Conservation (phyloP, 2,329 filamentous ascomycete species). For the Stagonosporopsis vannaccii region DNA sequence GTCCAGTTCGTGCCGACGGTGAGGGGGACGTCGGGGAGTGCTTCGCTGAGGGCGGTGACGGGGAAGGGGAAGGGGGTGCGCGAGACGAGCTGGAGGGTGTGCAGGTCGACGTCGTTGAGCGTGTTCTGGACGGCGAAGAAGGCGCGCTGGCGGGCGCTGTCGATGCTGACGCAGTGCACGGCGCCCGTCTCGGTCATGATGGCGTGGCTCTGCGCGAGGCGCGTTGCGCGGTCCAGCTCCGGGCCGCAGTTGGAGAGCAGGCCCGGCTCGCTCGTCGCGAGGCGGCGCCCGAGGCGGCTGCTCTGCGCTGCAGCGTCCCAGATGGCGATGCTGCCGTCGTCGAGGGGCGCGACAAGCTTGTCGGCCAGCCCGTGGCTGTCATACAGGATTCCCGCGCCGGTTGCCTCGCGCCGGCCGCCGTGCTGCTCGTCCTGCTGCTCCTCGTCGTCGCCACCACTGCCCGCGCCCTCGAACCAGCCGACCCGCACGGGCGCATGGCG, state of each 20-base stretch:
- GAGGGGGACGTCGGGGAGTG: slow-evolving; percentile 71
- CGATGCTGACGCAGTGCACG: slow-evolving; percentile 83
- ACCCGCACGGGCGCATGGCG: slow-evolving; percentile 76
- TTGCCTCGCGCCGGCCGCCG: slow-evolving; percentile 65
- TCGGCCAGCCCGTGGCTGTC: slow-evolving; percentile 61
- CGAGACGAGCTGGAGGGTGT: slow-evolving; percentile 72
- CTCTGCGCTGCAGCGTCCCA: slow-evolving; percentile 69
- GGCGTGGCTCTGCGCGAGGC: slow-evolving; percentile 55
- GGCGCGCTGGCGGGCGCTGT: slow-evolving; percentile 70
- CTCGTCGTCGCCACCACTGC: slow-evolving; percentile 48
- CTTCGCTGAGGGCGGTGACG: slow-evolving; percentile 81
- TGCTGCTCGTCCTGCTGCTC: slow-evolving; percentile 47
- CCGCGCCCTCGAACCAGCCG: slow-evolving; percentile 77
- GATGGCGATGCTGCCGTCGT: slow-evolving; percentile 85
- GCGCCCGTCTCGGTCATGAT: slow-evolving; percentile 75
- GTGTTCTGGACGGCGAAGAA: slow-evolving; percentile 82
- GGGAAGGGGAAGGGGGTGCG: slow-evolving; percentile 78
- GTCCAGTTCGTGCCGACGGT: slow-evolving; percentile 85
- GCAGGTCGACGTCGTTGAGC: slow-evolving; percentile 82
- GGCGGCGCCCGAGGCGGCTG: slow-evolving; percentile 69
- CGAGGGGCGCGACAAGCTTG: slow-evolving; percentile 77
- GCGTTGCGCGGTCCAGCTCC: slow-evolving; percentile 51
- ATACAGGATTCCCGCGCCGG: slow-evolving; percentile 73
- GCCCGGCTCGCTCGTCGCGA: slow-evolving; percentile 70
- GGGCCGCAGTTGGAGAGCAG: slow-evolving; percentile 68